Base-by-base conservation (phyloP, 75 land plant species). In the Picea sitchensis region DNA sequence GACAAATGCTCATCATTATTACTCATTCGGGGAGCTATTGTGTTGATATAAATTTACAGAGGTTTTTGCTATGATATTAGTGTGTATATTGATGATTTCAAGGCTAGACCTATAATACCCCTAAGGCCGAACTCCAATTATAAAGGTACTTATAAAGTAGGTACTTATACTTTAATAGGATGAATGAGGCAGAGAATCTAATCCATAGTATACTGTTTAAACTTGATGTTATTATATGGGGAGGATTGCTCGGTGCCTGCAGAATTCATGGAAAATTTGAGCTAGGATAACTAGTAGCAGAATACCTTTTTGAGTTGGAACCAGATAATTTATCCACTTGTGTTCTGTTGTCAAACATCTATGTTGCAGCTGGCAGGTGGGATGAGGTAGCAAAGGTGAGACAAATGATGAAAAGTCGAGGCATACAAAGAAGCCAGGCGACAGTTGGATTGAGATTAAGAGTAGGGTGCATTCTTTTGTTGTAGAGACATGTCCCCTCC, bases 401-500 rank as follows among this genome's bases (percentile, higher is more conserved):
- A 63, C 68, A 17, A 2, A 11, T 71, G 17, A 88, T 88, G 91
- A 65, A 80, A 76, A 36, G 56, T 0, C 77, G 76, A 0, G 83
- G 81, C 4, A 23, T 86, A 54, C 83, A 81, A 71, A 88, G 83
- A 65, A 79, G 56, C 90, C 88, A 14, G 90, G 82, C 18, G 84
- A 79, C 80, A 84, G 89, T 44, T 90, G 91, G 90, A 83, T 90
- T 21, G 81, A 91, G 58, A 51, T 86, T 31, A 82, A 80, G 36
- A 82, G 83, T 61, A 58, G 79, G 67, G 77, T 89, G 36, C 84
- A 59, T 76, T 26, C 78, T 17, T 92, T 92, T 81, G 88, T 84
- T 11, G 83, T 76, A 63, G 83, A 58, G 90, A 89, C 67, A 18
- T 3, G 59, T 72, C 80, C 5, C 90, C 90, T 76, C 82, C 87